A percentile compares a stretch with the other conserved stretches of the same genome.
Conservation (phyloP, 2,329 filamentous ascomycete genomes). For the Exophiala mesophila region DNA sequence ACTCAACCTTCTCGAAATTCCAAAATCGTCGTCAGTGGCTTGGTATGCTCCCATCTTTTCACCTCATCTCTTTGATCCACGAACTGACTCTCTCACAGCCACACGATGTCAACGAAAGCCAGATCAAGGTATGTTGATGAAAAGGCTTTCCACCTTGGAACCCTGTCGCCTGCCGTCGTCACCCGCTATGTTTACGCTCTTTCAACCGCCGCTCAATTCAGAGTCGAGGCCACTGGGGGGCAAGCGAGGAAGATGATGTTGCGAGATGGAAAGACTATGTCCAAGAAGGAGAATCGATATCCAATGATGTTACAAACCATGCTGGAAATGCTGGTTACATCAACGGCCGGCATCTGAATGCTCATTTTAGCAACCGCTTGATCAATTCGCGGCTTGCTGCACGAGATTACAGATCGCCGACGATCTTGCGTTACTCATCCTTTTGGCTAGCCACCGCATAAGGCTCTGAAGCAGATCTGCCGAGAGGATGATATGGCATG, state of each 20-base stretch:
- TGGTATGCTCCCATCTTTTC: slow-evolving; percentile 73
- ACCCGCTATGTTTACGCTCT: slow-evolving; percentile 22
- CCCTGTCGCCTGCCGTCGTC: slow-evolving; percentile 59
- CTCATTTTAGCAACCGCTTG: not conserved
- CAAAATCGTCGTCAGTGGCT: slow-evolving; percentile 98
- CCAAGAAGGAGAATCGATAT: slow-evolving; percentile 6
- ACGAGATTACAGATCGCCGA: slow-evolving; percentile 8
- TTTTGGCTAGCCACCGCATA: slow-evolving; percentile 23
- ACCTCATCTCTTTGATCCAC: no score
- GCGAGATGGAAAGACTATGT: slow-evolving; percentile 15
- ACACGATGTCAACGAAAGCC: slow-evolving; percentile 88
- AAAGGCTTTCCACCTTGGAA: slow-evolving; percentile 66
- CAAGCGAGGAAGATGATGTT: slow-evolving; percentile 10
- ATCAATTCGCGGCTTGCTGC: slow-evolving; percentile 7
- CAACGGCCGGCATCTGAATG: slow-evolving; percentile 11
- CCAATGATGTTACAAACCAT: slow-evolving; percentile 3
- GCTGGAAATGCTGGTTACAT: slow-evolving; percentile 21
- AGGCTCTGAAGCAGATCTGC: slow-evolving; percentile 17
- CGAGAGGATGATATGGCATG: slow-evolving; percentile 13
- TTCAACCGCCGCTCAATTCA: slow-evolving; percentile 24
- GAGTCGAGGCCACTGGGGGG: slow-evolving; percentile 5
- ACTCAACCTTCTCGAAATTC: slow-evolving; percentile 64
- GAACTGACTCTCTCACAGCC: slow-evolving; percentile 61
- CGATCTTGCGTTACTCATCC: slow-evolving; percentile 12
- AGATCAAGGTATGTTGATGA: slow-evolving; percentile 99